These are phyloP conservation scores for Tuber borchii DNA, from an alignment of 495 filamentous ascomycete species.

Conservation along the genomic window DNA sequence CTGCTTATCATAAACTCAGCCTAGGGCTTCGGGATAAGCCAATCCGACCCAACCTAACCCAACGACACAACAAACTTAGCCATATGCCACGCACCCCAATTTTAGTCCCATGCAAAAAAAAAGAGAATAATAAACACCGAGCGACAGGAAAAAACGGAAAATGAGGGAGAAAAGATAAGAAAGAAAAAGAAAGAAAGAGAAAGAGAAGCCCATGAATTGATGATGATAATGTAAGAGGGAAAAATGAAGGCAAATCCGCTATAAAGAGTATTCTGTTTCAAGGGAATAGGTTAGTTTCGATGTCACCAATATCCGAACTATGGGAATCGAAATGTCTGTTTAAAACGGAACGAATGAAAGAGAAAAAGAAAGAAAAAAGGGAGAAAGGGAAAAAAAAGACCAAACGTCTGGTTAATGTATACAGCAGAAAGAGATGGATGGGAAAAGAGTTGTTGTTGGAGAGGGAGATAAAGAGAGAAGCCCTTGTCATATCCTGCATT, in stretches of 20 bases:
- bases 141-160: conserved; percentile 13
- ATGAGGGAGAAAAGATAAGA: neutral
- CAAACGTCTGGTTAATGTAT: neutral
- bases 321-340: neutral
- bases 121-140: conserved; percentile 16
- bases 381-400: neutral
- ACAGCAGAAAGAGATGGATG: neutral
- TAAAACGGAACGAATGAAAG: neutral
- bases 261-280: neutral
- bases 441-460: conserved; percentile 18
- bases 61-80: neutral
- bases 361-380: neutral
- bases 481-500: conserved; percentile 9
- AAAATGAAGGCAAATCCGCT: neutral
- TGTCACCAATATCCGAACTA: neutral
- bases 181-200: neutral
- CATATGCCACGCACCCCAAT: conserved; percentile 2
- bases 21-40: neutral
- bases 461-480: conserved; percentile 17
- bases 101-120: conserved; percentile 7
- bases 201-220: neutral
- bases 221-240: neutral
- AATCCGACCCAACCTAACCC: neutral
- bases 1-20: neutral
- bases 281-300: neutral